phyloP scores from a whole-genome alignment of 768 basidiomycete genomes.

The Phlebiopsis gigantea region DNA sequence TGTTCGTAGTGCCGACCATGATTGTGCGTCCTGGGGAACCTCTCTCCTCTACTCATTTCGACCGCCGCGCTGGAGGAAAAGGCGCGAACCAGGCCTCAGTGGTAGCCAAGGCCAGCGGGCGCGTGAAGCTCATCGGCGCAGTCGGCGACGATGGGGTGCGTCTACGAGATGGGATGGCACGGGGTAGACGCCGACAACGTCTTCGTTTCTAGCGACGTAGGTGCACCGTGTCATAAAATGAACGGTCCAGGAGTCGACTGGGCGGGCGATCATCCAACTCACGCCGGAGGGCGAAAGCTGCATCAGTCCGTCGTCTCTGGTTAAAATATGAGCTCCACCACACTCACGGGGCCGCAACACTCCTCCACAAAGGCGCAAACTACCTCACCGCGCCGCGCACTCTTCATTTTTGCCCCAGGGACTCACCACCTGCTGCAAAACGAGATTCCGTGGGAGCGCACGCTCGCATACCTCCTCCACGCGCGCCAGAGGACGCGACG shows the following conservation, averaged over 20 bases:
- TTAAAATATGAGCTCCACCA: not conserved
- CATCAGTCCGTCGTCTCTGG: slow-evolving; percentile 39
- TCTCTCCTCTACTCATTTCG: slow-evolving; percentile 45
- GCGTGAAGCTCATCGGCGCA: slow-evolving; percentile 44
- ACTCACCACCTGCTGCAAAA: slow-evolving; percentile 57
- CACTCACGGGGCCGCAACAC: slow-evolving; percentile 23
- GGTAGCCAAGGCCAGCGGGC: slow-evolving; percentile 45
- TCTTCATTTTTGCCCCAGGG: slow-evolving; percentile 16
- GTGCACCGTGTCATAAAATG: no score
- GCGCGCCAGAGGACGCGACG: slow-evolving; percentile 12
- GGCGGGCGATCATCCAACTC: slow-evolving; percentile 58
- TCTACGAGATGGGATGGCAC: slow-evolving; percentile 34
- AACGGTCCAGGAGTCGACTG: no score
- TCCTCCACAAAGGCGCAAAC: slow-evolving; percentile 57
- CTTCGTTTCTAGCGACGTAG: slow-evolving; percentile 31
- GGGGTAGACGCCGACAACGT: slow-evolving; percentile 39
- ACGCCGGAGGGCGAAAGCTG: slow-evolving; percentile 54
- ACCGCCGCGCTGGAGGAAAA: slow-evolving; percentile 52
- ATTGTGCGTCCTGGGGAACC: slow-evolving; percentile 55
- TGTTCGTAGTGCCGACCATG: slow-evolving; percentile 52
- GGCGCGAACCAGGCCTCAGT: slow-evolving; percentile 63
- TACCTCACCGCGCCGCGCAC: slow-evolving; percentile 33
- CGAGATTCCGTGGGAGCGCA: slow-evolving; percentile 44
- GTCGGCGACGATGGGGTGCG: slow-evolving; percentile 50
- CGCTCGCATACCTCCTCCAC: slow-evolving; percentile 30